Evolutionary conservation across 371 early-diverging fungal genomes (phyloP).

Genomic region (Rhizopus microsporus): DNA sequence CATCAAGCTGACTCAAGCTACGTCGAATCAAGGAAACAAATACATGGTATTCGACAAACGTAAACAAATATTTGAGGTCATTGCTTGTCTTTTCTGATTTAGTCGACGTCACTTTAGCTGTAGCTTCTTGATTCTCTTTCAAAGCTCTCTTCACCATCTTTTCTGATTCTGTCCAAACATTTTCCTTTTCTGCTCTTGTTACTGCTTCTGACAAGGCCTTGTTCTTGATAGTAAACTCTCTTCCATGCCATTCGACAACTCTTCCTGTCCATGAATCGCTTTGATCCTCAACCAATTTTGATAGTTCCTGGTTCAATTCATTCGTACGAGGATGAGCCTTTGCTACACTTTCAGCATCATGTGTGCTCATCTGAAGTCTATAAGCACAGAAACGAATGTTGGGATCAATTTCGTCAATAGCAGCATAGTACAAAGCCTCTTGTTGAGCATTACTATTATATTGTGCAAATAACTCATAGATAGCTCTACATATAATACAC

Average conservation of each 20-base stretch:
- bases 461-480: constrained; percentile 69
- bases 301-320: constrained; percentile 18
- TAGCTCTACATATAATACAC: constrained; percentile 37
- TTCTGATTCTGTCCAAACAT: constrained; percentile 61
- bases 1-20: constrained; percentile 47
- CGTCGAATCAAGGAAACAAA: constrained; percentile 59
- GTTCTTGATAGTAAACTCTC: constrained; percentile 43
- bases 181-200: constrained; percentile 43
- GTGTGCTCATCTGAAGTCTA: constrained; percentile 56
- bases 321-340: neutral
- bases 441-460: constrained; percentile 52
- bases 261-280: constrained; percentile 3
- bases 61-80: constrained; percentile 56
- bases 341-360: constrained; percentile 56
- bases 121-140: constrained; percentile 66
- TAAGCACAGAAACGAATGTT: constrained; percentile 83
- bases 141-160: constrained; percentile 61
- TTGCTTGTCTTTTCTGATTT: constrained; percentile 66
- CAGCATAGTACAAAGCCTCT: constrained; percentile 67
- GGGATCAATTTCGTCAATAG: constrained; percentile 79
- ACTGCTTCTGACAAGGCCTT: constrained; percentile 40
- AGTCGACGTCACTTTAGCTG: constrained; percentile 72
- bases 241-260: constrained; percentile 46
- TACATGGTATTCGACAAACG: constrained; percentile 59
- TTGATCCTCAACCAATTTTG: constrained; percentile 36